These are phyloP conservation scores for Jimgerdemannia flammicorona DNA, from an alignment of 192 early-diverging fungal genomes.

Conservation along the genomic window DNA sequence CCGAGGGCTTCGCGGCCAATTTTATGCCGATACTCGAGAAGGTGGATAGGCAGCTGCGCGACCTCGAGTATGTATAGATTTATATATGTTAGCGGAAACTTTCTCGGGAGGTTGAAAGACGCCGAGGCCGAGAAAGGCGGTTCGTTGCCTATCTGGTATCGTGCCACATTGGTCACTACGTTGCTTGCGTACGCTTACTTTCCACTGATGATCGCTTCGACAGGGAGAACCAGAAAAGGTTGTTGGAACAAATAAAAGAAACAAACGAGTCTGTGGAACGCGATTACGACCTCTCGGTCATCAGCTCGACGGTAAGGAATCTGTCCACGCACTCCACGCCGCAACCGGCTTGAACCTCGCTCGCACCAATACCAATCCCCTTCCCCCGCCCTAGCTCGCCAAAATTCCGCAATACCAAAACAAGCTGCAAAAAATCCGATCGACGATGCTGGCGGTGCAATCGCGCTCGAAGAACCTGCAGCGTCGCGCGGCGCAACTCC, in stretches of 20 bases:
- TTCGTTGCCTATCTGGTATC: no score
- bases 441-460: constrained; percentile 16
- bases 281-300: neutral
- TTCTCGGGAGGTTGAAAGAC: no score
- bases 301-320: neutral
- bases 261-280: neutral
- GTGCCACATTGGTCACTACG: no score
- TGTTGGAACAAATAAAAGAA: neutral
- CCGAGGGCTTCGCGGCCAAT: neutral
- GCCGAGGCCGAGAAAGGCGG: no score
- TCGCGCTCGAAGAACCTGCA: constrained; percentile 15
- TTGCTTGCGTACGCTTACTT: no score
- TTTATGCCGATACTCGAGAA: neutral
- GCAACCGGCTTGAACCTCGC: neutral
- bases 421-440: constrained; percentile 17
- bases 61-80: neutral
- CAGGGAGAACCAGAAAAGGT: neutral
- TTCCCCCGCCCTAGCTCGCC: neutral
- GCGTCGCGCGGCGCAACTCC: constrained; percentile 11
- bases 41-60: neutral
- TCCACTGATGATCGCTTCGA: neutral
- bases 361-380: neutral
- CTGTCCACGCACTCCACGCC: neutral
- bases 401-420: constrained; percentile 17
- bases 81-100: no score